phyloP scores from a whole-genome alignment of 2,329 filamentous ascomycete species.

The Paracamarosporium sp. region DNA sequence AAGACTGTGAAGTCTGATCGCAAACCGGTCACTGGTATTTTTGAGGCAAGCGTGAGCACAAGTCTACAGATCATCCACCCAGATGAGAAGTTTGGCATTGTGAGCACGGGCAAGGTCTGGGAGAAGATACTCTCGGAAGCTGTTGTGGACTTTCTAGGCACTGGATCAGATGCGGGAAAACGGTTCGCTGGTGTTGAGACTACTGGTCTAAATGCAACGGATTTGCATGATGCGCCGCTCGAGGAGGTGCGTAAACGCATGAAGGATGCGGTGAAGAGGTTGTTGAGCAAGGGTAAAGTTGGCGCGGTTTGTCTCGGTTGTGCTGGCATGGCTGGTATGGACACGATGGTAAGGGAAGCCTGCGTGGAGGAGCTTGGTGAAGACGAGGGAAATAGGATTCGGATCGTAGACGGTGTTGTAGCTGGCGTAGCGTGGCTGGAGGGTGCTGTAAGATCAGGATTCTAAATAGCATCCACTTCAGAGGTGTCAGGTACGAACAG shows the following conservation, averaged over 20 bases:
- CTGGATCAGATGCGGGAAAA: slow-evolving; percentile 39
- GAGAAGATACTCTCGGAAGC: slow-evolving; percentile 73
- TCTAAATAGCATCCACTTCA: slow-evolving; percentile 20
- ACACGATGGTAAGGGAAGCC: slow-evolving; percentile 74
- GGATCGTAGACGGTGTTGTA: slow-evolving; percentile 81
- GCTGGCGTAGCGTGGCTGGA: slow-evolving; percentile 71
- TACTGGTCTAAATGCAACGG: slow-evolving; percentile 79
- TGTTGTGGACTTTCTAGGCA: slow-evolving; percentile 69
- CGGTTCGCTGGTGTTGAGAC: slow-evolving; percentile 82
- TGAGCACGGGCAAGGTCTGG: slow-evolving; percentile 88
- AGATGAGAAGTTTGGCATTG: slow-evolving; percentile 75
- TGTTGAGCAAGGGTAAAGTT: slow-evolving; percentile 66
- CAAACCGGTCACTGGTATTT: slow-evolving; percentile 78
- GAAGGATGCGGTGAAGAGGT: slow-evolving; percentile 70
- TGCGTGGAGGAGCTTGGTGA: slow-evolving; percentile 69
- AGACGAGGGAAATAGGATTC: slow-evolving; percentile 64
- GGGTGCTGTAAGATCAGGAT: slow-evolving; percentile 51
- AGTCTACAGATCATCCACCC: slow-evolving; percentile 63
- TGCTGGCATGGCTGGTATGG: slow-evolving; percentile 88
- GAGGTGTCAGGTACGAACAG: no score
- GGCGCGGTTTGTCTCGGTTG: slow-evolving; percentile 83
- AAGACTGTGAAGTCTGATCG: slow-evolving; percentile 42
- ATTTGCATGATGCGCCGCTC: slow-evolving; percentile 74
- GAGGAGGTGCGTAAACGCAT: slow-evolving; percentile 71
- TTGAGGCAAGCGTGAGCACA: slow-evolving; percentile 78